Conservation (phyloP, 73 alveolate species). For the Durusdinium trenchii region DNA sequence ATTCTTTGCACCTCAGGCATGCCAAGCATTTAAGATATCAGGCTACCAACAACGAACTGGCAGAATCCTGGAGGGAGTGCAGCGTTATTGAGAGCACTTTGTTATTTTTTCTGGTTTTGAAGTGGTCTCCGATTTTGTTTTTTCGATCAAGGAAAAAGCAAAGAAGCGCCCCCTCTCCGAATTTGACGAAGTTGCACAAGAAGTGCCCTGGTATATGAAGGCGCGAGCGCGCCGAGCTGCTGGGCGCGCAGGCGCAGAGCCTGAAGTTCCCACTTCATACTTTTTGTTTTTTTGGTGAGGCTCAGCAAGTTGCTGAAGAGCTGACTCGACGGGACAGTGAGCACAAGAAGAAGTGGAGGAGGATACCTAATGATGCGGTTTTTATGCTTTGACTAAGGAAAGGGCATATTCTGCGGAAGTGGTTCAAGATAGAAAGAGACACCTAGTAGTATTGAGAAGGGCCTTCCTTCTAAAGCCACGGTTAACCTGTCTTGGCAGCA, state of each 20-base stretch:
- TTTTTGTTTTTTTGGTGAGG: not conserved
- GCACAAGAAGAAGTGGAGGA: not conserved
- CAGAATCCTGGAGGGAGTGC: not conserved
- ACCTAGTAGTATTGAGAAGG: too few species aligned
- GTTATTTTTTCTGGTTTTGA: too few species aligned
- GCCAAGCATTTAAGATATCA: slow-evolving; percentile 71
- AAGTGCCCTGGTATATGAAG: slow-evolving; percentile 81
- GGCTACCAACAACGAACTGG: slow-evolving; percentile 77
- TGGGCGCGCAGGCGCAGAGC: not conserved
- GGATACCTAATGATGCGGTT: too few species aligned
- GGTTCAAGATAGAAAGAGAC: too few species aligned
- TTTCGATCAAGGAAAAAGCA: slow-evolving; percentile 17
- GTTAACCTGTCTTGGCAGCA: not conserved
- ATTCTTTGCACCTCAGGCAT: slow-evolving; percentile 24
- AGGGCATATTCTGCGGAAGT: too few species aligned
- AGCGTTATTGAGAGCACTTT: too few species aligned
- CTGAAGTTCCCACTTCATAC: not conserved
- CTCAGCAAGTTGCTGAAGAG: too few species aligned
- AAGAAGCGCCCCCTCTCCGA: slow-evolving; percentile 76
- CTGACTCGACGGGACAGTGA: too few species aligned
- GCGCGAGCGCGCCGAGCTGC: not conserved
- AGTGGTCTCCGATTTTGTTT: too few species aligned
- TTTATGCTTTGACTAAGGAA: too few species aligned
- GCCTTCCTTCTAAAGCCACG: not conserved
- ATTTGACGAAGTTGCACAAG: slow-evolving; percentile 67